Evolutionary conservation across 163 green algal species (phyloP), one percentile per base, ranked within the genome.

Genomic region (Chlamydomonas reinhardtii): DNA sequence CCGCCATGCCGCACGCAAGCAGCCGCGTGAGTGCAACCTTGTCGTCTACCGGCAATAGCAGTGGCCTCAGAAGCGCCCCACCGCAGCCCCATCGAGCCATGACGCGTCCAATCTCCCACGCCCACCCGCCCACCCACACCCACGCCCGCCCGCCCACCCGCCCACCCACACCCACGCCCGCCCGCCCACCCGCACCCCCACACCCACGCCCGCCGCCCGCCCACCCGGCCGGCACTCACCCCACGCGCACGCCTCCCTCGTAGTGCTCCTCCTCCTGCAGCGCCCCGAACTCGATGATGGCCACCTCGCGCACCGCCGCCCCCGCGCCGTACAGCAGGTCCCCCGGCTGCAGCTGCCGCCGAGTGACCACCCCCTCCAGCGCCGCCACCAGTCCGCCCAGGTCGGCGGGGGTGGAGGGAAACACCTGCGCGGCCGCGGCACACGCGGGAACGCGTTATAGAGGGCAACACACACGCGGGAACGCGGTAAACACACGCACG

Each of bases 261-360:
- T 54, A 79, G 71, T 86, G 69, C 69, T 86, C 79, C 69, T 88
- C 72, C 82, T 75, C 82, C 31, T 70, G 17, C 39, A 82, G 61
- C 39, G 62, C 43, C 1, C 76, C 70, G 22, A 61, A 71, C 61
- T 81, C 62, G 16, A 77, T 65, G n/a, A 75, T 48, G 31, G 65
- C 66, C 71, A 75, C 75, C 22, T 82, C 54, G n/a, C 61, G 77
- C 29, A 79, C 73, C 27, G 27, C 43, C 4, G 73, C 37, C 1
- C 48, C 71, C 25, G 71, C 61, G 16, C 34, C 54, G 48, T 76
- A 76, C 56, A 91, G 72, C 32, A 82, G 48, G 31, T 91, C 74
- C 24, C 77, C 83, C 25, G 43, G 62, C 66, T n/a, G 34, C 71
- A 89, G 78, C 73, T 72, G 61, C 29, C 70, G 43, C 5, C 80